Evolutionary conservation across 148 eudicot species (phyloP).

Genomic region (Arbutus unedo): DNA sequence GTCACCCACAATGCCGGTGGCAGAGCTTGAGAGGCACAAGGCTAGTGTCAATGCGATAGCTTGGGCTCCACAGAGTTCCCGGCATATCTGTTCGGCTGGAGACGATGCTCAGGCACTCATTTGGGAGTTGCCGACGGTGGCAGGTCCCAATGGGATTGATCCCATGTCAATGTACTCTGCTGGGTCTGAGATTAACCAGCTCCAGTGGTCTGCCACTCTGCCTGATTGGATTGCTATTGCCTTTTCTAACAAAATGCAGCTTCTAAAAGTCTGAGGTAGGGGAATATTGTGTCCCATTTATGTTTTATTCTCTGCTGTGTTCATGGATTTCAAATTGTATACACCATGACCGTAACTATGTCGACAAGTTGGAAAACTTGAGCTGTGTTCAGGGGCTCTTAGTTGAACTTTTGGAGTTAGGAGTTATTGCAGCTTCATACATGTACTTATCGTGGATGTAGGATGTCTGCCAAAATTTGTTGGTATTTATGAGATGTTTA

Average conservation of each 20-base stretch:
- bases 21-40: constrained; percentile 83
- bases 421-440: neutral
- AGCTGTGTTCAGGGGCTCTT: neutral
- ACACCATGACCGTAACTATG: neutral
- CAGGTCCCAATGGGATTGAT: constrained; percentile 72
- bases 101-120: constrained; percentile 83
- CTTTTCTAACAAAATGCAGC: constrained; percentile 71
- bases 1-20: constrained; percentile 83
- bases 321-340: neutral
- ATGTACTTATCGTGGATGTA: neutral
- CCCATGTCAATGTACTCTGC: constrained; percentile 70
- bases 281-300: neutral
- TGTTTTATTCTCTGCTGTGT: neutral
- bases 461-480: neutral
- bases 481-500: no score
- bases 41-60: constrained; percentile 84
- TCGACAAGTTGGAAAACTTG: neutral
- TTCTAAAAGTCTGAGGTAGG: constrained; percentile 67
- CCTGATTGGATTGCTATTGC: constrained; percentile 92
- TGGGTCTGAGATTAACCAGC: constrained; percentile 84
- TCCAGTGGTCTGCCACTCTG: constrained; percentile 85
- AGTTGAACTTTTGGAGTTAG: neutral
- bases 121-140: constrained; percentile 78
- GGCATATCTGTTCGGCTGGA: constrained; percentile 84
- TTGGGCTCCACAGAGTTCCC: constrained; percentile 84